These are phyloP conservation scores for Trichosanthes cucumerina DNA, from an alignment of 306 rosid genomes.

Conservation along the genomic window DNA sequence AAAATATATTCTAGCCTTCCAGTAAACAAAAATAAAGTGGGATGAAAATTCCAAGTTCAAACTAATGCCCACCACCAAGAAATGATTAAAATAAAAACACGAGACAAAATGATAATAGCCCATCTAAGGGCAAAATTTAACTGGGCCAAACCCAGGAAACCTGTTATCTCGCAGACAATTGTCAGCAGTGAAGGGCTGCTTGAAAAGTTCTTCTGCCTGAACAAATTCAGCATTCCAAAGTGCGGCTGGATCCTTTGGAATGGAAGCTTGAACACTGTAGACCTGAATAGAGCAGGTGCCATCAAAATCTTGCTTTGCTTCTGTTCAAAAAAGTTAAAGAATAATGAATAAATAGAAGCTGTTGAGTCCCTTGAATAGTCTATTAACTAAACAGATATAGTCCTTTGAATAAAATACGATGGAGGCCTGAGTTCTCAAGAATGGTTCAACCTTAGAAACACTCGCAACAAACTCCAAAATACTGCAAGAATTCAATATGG, in stretches of 20 bases:
- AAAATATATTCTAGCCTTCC: not conserved
- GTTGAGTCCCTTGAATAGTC: not conserved
- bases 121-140: not conserved
- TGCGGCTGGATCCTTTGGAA: conserved; percentile 86
- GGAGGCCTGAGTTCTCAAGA: not conserved
- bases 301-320: conserved; percentile 71
- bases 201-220: conserved; percentile 89
- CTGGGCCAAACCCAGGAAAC: conserved; percentile 12
- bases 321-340: conserved; percentile 45
- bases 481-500: not conserved
- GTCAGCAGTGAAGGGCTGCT: conserved; percentile 52
- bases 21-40: not conserved
- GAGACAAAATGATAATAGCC: not conserved
- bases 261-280: conserved; percentile 83
- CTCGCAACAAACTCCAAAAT: not conserved
- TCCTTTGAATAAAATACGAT: not conserved
- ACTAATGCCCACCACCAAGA: not conserved
- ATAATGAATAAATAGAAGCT: conserved; percentile 3
- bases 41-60: not conserved
- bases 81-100: not conserved
- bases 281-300: conserved; percentile 75
- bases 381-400: not conserved
- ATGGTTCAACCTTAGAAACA: not conserved
- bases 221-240: conserved; percentile 88
- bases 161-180: conserved; percentile 96